Conservation (phyloP, 2,329 filamentous ascomycete genomes). For the Aureobasidium zeae region DNA sequence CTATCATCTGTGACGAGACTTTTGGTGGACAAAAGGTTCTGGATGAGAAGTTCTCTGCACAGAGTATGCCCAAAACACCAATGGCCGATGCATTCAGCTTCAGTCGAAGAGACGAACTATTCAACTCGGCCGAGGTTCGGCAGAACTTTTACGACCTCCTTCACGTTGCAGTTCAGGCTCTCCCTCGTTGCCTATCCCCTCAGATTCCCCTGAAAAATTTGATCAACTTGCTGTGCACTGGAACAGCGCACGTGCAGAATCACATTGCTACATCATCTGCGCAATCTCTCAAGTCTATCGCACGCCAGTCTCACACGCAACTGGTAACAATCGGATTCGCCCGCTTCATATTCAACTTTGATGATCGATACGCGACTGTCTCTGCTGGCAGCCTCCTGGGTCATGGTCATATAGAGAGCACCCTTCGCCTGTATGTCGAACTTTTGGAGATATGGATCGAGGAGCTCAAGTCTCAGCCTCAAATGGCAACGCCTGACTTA, state of each 20-base stretch:
- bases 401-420: slow-evolving; percentile 88
- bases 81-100: slow-evolving; percentile 93
- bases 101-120: slow-evolving; percentile 68
- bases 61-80: slow-evolving; percentile 83
- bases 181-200: slow-evolving; percentile 85
- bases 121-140: slow-evolving; percentile 67
- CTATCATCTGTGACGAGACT: slow-evolving; percentile 89
- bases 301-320: slow-evolving; percentile 83
- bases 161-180: slow-evolving; percentile 87
- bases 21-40: slow-evolving; percentile 93
- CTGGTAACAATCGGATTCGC: slow-evolving; percentile 95
- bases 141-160: slow-evolving; percentile 93
- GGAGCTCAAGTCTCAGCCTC: slow-evolving; percentile 54
- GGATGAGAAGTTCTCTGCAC: slow-evolving; percentile 86
- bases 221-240: slow-evolving; percentile 90
- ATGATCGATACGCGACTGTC: slow-evolving; percentile 94
- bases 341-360: slow-evolving; percentile 96
- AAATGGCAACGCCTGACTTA: slow-evolving; percentile 69
- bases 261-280: slow-evolving; percentile 90
- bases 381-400: slow-evolving; percentile 96
- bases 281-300: slow-evolving; percentile 89
- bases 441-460: slow-evolving; percentile 95
- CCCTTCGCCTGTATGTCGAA: slow-evolving; percentile 84
- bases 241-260: slow-evolving; percentile 86
- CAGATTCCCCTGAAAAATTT: slow-evolving; percentile 88